Percentiles rank a stretch among this genome's conserved stretches.
These are phyloP conservation scores for Penicillium sp. DNA, from an alignment of 2,329 filamentous ascomycete species.

Conservation along the genomic window DNA sequence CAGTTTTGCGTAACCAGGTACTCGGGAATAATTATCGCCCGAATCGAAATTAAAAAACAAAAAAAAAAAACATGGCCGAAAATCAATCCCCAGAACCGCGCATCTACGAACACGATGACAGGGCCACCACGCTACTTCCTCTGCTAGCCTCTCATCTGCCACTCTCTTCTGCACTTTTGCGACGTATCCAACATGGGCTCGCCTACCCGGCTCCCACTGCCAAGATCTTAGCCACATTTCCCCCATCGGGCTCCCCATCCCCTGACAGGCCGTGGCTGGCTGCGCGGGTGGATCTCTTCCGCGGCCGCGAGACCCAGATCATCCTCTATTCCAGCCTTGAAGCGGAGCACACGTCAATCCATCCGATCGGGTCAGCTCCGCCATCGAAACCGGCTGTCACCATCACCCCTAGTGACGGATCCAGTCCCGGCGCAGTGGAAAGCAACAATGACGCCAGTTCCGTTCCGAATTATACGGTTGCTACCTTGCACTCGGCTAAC, in stretches of 20 bases:
- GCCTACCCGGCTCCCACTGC: constrained; percentile 34
- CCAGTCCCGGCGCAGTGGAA: neutral
- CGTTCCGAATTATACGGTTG: constrained; percentile 6
- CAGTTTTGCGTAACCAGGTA: constrained; percentile 8
- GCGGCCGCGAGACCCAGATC: constrained; percentile 43
- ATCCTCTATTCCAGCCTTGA: constrained; percentile 45
- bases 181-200: constrained; percentile 41
- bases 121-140: constrained; percentile 20
- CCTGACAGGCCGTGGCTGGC: constrained; percentile 38
- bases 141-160: constrained; percentile 38
- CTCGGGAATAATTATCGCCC: neutral
- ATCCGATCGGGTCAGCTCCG: constrained; percentile 14
- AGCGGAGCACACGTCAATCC: constrained; percentile 21
- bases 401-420: neutral
- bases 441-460: constrained; percentile 4
- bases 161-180: constrained; percentile 37
- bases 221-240: constrained; percentile 35
- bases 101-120: constrained; percentile 21
- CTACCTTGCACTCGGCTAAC: constrained; percentile 11
- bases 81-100: neutral
- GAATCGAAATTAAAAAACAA: neutral
- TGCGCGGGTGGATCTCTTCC: constrained; percentile 42
- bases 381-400: neutral
- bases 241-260: constrained; percentile 8
- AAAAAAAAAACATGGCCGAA: neutral